Conservation (phyloP, 148 eudicot genomes). For the Persicaria maculosa region DNA sequence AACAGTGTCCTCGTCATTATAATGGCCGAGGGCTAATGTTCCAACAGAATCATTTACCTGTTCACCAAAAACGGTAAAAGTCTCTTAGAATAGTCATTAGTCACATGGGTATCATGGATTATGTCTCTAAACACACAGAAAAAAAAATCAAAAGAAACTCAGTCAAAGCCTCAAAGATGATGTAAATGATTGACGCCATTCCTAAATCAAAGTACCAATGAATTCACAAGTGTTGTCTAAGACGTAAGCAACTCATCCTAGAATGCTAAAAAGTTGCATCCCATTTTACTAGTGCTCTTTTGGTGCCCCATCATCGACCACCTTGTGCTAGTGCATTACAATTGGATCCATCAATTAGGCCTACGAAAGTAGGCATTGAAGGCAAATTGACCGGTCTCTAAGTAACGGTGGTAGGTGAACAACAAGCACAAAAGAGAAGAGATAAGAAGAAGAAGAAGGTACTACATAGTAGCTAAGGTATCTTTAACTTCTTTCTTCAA, state of each 20-base stretch:
- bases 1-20: constrained; percentile 85
- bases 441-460: background rate
- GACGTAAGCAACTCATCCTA: background rate
- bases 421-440: background rate
- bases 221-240: background rate
- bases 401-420: background rate
- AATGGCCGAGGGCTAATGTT: constrained; percentile 85
- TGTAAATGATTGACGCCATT: background rate
- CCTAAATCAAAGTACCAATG: background rate
- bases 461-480: background rate
- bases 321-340: background rate
- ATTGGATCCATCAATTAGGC: background rate
- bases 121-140: too few relatives aligned
- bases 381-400: background rate
- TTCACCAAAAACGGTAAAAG: constrained; percentile 3
- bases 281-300: background rate
- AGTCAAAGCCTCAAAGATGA: background rate
- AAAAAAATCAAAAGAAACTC: background rate
- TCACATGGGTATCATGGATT: too few relatives aligned
- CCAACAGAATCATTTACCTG: constrained; percentile 94
- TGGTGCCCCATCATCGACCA: background rate
- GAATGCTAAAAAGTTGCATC: constrained; percentile 1
- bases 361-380: background rate
- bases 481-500: background rate
- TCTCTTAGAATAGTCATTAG: background rate